Evolutionary conservation across 441 rosid species (phyloP).

Genomic region (Corymbia calophylla): DNA sequence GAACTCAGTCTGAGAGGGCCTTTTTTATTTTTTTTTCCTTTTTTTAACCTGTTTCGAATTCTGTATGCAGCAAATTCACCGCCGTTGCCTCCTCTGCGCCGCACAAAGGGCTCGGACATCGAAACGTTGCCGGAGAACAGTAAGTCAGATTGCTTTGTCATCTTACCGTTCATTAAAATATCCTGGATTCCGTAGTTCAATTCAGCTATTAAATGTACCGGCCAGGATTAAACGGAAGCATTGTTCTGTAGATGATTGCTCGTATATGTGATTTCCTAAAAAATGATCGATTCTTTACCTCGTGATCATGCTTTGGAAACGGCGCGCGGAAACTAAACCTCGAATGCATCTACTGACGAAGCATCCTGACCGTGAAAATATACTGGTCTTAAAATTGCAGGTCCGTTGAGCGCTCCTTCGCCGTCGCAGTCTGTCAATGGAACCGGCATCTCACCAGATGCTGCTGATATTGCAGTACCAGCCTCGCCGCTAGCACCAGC

Average conservation of each 20-base stretch:
- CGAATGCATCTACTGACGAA: too few species aligned
- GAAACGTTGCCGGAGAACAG: conserved; percentile 23
- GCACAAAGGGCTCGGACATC: conserved; percentile 10
- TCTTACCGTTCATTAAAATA: background rate
- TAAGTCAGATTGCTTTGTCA: background rate
- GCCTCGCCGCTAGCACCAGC: conserved; percentile 1
- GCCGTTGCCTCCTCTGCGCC: conserved; percentile 41
- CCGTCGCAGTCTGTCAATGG: background rate
- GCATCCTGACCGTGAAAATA: background rate
- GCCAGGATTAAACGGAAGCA: background rate
- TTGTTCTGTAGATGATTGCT: background rate
- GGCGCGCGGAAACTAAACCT: background rate
- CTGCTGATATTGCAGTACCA: conserved; percentile 9
- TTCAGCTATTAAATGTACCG: background rate
- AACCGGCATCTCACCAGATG: background rate
- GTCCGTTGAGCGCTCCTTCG: background rate
- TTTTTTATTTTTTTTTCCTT: background rate
- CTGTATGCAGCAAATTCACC: conserved; percentile 25
- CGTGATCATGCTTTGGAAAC: background rate
- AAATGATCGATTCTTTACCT: background rate
- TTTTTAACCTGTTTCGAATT: background rate
- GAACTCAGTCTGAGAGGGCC: background rate
- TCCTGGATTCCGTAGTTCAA: background rate
- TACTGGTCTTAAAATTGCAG: background rate
- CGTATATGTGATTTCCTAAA: background rate